Base-by-base conservation (phyloP, 2,329 filamentous ascomycete species). In the Botrytis byssoidea region DNA sequence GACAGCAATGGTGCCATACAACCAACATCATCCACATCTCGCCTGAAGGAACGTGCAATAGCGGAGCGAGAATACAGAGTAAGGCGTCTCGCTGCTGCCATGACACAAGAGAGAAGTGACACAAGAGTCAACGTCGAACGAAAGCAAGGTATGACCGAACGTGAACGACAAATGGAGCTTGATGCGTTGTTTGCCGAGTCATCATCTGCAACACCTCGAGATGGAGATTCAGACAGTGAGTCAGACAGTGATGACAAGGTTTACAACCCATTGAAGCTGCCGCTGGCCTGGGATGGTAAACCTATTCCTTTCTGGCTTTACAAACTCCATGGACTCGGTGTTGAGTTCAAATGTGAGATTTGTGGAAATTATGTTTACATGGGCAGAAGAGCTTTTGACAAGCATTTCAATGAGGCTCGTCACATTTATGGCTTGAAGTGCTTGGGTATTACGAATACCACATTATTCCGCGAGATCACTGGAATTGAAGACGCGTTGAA, bases 301-400 rank as follows among this genome's bases (percentile, higher is more conserved):
- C 96, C 97, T 0, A 99, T 99, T 79, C 96, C 97, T 0, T 99
- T 96, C 85, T 99, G 96, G 96, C 88, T 99, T 25, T 99, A 98
- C 86, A 96, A 98, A 78, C 87, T 99, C 25, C 96, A 99, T 81
- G 96, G 96, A 1, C 85, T 99, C 40, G 96, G 96, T 14, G 94
- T 97, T 20, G 96, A 99, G 79, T 97, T 98, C 78, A 88, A 92
- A 0, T 99, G 96, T 85, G 95, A 99, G 82, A 93, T 99, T 73
- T 99, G 96, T 81, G 96, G 96, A 73, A 98, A 98, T 83, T 98
- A 94, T 80, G 94, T 98, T n/a, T 98, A 98, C 85, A 98, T 97
- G 92, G 96, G 96, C 25, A 89, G 96, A 37, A 90, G 96, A 68
- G 95, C 95, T 1, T 99, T 98, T 79, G 96, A 99, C 82, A 99